Evolutionary conservation across 2,329 filamentous ascomycete genomes (phyloP).

Genomic region (Paracamarosporium sp.): DNA sequence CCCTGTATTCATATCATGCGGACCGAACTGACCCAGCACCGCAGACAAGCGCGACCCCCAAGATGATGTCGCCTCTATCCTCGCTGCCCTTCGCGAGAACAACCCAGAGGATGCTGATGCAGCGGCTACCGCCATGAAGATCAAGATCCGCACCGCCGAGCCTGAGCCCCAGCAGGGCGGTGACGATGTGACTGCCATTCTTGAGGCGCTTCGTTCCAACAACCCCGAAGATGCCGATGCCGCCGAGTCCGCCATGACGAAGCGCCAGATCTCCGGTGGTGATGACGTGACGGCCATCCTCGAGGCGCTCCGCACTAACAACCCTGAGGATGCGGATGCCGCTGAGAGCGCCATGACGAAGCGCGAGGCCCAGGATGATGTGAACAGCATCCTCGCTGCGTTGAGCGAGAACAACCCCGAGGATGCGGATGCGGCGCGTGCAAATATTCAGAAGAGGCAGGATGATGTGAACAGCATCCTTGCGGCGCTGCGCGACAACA

Average conservation of each 20-base stretch:
- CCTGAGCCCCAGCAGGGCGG: conserved; percentile 18
- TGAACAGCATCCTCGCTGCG: conserved; percentile 24
- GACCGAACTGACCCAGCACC: not conserved
- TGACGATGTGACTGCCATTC: conserved; percentile 26
- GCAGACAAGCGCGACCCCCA: conserved; percentile 22
- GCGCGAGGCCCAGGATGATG: conserved; percentile 20
- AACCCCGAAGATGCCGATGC: conserved; percentile 29
- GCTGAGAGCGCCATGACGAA: conserved; percentile 5
- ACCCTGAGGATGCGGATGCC: conserved; percentile 25
- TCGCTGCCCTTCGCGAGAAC: conserved; percentile 35
- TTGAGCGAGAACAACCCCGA: conserved; percentile 24
- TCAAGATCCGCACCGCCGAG: conserved; percentile 29
- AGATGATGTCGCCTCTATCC: conserved; percentile 33
- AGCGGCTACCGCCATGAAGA: conserved; percentile 30
- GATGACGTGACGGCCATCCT: conserved; percentile 27
- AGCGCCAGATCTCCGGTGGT: conserved; percentile 19
- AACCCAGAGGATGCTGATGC: conserved; percentile 36
- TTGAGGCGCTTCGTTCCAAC: conserved; percentile 25
- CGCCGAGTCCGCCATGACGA: conserved; percentile 3
- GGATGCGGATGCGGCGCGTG: conserved; percentile 24
- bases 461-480: conserved; percentile 29
- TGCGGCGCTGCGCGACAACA: conserved; percentile 29
- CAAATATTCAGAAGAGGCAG: conserved; percentile 20
- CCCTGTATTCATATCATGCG: not conserved
- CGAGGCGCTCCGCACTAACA: conserved; percentile 25